Evolutionary conservation across 306 rosid species (phyloP), one percentile per base, ranked within the genome.

Genomic region (Pueraria montana): DNA sequence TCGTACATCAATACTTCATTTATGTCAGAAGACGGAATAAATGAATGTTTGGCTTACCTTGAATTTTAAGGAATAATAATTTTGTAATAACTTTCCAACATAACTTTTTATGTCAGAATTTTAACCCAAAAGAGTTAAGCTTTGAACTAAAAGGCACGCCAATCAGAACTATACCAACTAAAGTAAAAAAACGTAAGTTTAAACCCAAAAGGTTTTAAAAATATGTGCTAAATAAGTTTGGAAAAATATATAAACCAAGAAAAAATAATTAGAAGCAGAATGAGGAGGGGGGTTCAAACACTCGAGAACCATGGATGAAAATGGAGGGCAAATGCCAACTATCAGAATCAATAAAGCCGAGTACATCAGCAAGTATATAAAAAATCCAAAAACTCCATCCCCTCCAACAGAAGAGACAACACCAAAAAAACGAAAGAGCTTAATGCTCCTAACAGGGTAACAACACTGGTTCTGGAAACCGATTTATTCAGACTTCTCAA

Each of bases 401-500:
- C 55, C 66, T 63, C 49, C 62, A 24, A 49, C 67, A 36, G 11
- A 38, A 52, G 84, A 66, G 42, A 69, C 10, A 67, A 56, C 1
- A 21, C 18, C 68, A 79, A 66, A 65, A 14, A 13, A 4, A 13
- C 1, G 64, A 43, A 21, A 43, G 46, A 74, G 42, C 65, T 42
- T 74, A 34, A 1, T 7, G 59, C 61, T 74, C 76, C 68, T 36
- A 62, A 74, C 13, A 79, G 16, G 16, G 74, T 18, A 68, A 80
- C 74, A 65, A 26, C 34, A 67, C 13, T 36, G 74, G 43, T 56
- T 32, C 50, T 3, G 5, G 50, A 66, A 67, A 76, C 80, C 75
- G 55, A 48, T 82, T 86, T 86, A 86, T 86, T 86, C 53, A 8
- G 36, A 66, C 62, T 66, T 38, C 48, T 71, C 67, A 24, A 45